Evolutionary conservation across 495 filamentous ascomycete genomes (phyloP).

Genomic region (Diplogelasinospora grovesii): DNA sequence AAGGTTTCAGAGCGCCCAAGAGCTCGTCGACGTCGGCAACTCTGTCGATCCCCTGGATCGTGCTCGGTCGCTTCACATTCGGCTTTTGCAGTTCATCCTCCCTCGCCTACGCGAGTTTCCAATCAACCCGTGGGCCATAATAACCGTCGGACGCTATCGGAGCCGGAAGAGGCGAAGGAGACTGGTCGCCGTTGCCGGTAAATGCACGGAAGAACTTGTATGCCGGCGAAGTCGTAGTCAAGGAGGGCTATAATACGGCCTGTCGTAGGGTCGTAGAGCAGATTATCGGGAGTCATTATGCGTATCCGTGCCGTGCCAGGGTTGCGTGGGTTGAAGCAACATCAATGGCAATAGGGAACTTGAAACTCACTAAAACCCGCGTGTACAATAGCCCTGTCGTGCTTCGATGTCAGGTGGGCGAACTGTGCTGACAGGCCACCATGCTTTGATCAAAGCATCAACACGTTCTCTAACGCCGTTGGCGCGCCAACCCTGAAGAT

Average conservation of each 20-base stretch:
- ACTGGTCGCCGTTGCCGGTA: slow-evolving; percentile 15
- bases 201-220: slow-evolving; percentile 28
- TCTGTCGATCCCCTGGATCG: slow-evolving; percentile 26
- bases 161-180: slow-evolving; percentile 19
- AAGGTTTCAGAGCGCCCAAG: slow-evolving; percentile 19
- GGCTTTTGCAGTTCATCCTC: slow-evolving; percentile 23
- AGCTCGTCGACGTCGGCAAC: slow-evolving; percentile 25
- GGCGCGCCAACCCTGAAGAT: slow-evolving; percentile 19
- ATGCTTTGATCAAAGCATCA: slow-evolving; percentile 22
- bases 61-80: slow-evolving; percentile 23
- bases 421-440: slow-evolving; percentile 21
- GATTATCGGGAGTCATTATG: slow-evolving; percentile 13
- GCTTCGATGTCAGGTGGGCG: slow-evolving; percentile 14
- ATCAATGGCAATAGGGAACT: background rate
- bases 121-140: slow-evolving; percentile 19
- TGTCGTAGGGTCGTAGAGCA: slow-evolving; percentile 21
- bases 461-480: slow-evolving; percentile 22
- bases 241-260: slow-evolving; percentile 21
- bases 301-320: too few relatives aligned
- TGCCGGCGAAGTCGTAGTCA: slow-evolving; percentile 25
- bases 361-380: slow-evolving; percentile 20
- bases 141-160: slow-evolving; percentile 7
- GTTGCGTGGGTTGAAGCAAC: too few relatives aligned
- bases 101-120: slow-evolving; percentile 25
- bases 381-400: slow-evolving; percentile 18